phyloP scores from a whole-genome alignment of 2,329 filamentous ascomycete species.

The Cryphonectria nitschkei region DNA sequence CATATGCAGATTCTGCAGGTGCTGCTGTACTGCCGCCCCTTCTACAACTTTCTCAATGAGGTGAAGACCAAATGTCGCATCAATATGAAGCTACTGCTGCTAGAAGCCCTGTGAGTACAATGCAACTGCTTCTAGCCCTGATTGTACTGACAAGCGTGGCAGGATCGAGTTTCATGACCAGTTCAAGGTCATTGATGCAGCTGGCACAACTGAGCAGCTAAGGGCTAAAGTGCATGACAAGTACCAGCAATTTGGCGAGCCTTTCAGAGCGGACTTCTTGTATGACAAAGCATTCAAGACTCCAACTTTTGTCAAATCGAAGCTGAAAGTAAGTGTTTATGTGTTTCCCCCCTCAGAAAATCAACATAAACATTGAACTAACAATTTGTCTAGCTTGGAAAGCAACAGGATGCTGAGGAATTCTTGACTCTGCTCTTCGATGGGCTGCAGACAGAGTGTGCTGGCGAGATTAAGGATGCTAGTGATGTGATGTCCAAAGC shows the following conservation, averaged over 20 bases:
- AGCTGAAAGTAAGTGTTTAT: constrained; percentile 74
- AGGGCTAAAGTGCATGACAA: constrained; percentile 74
- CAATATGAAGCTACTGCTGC: constrained; percentile 84
- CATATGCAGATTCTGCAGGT: constrained; percentile 81
- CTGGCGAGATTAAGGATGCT: constrained; percentile 63
- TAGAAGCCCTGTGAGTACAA: constrained; percentile 83
- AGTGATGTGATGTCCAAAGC: constrained; percentile 29
- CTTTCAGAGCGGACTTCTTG: constrained; percentile 91
- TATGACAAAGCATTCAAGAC: constrained; percentile 84
- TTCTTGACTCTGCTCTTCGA: constrained; percentile 93
- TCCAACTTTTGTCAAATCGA: constrained; percentile 78
- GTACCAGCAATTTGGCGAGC: constrained; percentile 86
- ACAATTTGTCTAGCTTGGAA: constrained; percentile 68
- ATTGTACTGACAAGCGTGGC: constrained; percentile 21
- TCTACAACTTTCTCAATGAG: constrained; percentile 91
- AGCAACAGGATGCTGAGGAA: constrained; percentile 97
- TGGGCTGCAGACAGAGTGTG: constrained; percentile 90
- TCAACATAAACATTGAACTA: constrained; percentile 26
- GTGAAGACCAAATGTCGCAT: constrained; percentile 81
- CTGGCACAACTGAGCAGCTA: constrained; percentile 73
- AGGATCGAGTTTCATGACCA: constrained; percentile 97
- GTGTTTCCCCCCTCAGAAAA: background rate
- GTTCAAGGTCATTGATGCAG: constrained; percentile 84
- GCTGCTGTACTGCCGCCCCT: constrained; percentile 89
- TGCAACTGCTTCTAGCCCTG: background rate